phyloP scores from a whole-genome alignment of 441 rosid species.

The Adansonia grandidieri region DNA sequence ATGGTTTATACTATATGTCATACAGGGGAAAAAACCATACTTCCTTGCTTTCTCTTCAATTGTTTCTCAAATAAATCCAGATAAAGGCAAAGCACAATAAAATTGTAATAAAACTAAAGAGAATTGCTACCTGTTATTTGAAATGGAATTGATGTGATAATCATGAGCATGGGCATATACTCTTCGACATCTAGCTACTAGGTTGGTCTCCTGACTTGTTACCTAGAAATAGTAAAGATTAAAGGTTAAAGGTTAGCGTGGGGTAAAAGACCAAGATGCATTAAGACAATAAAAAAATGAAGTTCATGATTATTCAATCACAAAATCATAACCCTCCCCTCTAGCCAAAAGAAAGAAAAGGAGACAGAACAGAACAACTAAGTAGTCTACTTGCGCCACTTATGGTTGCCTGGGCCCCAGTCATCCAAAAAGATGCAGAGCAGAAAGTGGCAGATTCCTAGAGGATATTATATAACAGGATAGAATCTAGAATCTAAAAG shows the following conservation, averaged over 20 bases:
- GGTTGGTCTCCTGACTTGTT: constrained; percentile 79
- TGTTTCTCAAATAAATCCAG: constrained; percentile 10
- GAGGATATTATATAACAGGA: background rate
- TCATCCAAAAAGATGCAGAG: constrained; percentile 8
- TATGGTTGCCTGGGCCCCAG: background rate
- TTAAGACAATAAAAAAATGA: constrained; percentile 8
- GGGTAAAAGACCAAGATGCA: constrained; percentile 20
- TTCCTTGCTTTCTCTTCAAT: background rate
- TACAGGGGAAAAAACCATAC: background rate
- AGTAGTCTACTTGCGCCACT: background rate
- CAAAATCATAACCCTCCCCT: background rate
- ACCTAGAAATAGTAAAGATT: constrained; percentile 48
- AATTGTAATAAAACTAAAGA: background rate
- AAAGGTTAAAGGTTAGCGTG: constrained; percentile 8
- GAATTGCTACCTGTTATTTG: constrained; percentile 76
- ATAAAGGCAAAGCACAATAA: background rate
- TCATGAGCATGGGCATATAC: constrained; percentile 98
- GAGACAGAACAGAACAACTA: background rate
- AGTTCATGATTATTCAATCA: background rate
- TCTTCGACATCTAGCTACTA: constrained; percentile 91
- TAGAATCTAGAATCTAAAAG: background rate
- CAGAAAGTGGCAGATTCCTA: background rate
- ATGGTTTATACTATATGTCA: background rate
- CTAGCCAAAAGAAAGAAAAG: background rate
- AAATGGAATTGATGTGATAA: constrained; percentile 97